Percentiles rank a stretch among this genome's conserved stretches.
Evolutionary conservation across 176 grass and related monocot genomes (phyloP).

Genomic region (Luzula sylvatica): DNA sequence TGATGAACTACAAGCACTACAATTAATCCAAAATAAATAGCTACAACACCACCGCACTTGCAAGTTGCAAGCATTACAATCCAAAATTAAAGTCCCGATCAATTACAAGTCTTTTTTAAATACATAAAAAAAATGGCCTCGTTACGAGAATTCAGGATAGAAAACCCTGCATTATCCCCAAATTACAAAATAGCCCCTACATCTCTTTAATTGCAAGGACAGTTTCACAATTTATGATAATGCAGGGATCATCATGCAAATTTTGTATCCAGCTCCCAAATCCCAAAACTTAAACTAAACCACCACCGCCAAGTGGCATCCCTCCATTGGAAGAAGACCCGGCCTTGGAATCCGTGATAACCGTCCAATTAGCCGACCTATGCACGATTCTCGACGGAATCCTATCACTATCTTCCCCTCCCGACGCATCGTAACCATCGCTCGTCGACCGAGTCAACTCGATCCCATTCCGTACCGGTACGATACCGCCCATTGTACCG

Average conservation of each 20-base stretch:
- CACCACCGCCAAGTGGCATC: background rate
- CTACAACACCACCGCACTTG: background rate
- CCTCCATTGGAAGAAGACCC: slow-evolving; percentile 11
- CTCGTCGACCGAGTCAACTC: slow-evolving; percentile 69
- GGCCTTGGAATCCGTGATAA: slow-evolving; percentile 11
- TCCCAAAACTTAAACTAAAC: background rate
- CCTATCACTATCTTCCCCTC: slow-evolving; percentile 85
- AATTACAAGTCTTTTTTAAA: no score
- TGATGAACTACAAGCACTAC: slow-evolving; percentile 8
- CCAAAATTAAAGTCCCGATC: background rate
- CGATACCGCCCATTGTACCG: slow-evolving; percentile 23
- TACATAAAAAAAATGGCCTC: background rate
- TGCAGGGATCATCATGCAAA: no score
- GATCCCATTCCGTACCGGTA: slow-evolving; percentile 34
- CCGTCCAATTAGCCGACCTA: slow-evolving; percentile 70
- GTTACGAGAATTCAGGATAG: background rate
- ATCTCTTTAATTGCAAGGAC: no score
- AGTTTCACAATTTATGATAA: no score
- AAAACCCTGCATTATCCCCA: background rate
- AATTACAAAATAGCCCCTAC: no score
- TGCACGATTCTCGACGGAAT: slow-evolving; percentile 93
- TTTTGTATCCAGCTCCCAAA: no score
- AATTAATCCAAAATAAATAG: slow-evolving; percentile 9
- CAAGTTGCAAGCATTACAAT: slow-evolving; percentile 8
- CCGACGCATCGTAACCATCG: slow-evolving; percentile 88